These are phyloP conservation scores for Dothistroma pini DNA, from an alignment of 2,329 filamentous ascomycete genomes.

Conservation along the genomic window DNA sequence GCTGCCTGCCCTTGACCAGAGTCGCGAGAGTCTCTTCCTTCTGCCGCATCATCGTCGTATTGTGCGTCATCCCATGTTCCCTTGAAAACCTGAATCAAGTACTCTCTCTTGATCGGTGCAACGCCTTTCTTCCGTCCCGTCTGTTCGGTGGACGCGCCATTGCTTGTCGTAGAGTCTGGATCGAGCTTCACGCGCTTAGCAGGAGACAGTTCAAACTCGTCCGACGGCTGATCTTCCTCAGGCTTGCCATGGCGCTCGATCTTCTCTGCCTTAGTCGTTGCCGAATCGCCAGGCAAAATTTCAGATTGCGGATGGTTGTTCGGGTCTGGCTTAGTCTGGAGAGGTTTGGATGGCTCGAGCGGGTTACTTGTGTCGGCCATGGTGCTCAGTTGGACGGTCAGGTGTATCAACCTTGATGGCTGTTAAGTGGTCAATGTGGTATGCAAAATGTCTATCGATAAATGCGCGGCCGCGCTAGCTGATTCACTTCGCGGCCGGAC, in stretches of 20 bases:
- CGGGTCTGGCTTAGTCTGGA: slow-evolving; percentile 24
- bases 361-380: slow-evolving; percentile 23
- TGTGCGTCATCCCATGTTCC: slow-evolving; percentile 8
- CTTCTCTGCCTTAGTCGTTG: slow-evolving; percentile 41
- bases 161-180: slow-evolving; percentile 16
- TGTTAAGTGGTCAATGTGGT: too few species aligned
- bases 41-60: slow-evolving; percentile 42
- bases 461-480: too few species aligned
- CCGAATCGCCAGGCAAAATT: slow-evolving; percentile 36
- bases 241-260: slow-evolving; percentile 33
- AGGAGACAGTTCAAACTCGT: slow-evolving; percentile 35
- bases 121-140: slow-evolving; percentile 51
- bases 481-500: too few species aligned
- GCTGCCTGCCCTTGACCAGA: slow-evolving; percentile 41
- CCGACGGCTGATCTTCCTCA: slow-evolving; percentile 16
- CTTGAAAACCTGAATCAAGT: slow-evolving; percentile 35
- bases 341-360: slow-evolving; percentile 22
- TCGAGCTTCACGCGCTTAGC: slow-evolving; percentile 40
- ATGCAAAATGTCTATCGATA: too few species aligned
- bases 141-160: slow-evolving; percentile 9
- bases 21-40: slow-evolving; percentile 33
- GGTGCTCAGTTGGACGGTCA: neutral
- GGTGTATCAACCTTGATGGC: too few species aligned
- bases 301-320: slow-evolving; percentile 35
- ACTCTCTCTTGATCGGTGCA: slow-evolving; percentile 72